Base-by-base conservation (phyloP, 176 grass and related monocot species). In the Aegilops tauschii region DNA sequence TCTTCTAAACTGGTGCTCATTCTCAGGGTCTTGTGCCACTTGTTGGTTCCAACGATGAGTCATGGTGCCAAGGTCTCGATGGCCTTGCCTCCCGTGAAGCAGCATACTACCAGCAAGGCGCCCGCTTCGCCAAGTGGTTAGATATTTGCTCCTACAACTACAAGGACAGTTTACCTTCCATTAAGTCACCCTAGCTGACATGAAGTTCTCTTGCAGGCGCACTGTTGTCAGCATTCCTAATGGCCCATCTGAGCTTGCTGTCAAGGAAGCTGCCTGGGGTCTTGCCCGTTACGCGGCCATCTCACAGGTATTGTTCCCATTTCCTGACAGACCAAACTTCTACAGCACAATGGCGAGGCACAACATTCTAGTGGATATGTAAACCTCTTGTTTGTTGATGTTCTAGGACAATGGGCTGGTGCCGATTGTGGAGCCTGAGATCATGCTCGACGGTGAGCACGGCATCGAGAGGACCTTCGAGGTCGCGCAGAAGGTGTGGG, bases 161-260 rank as follows among this genome's bases (percentile, higher is more conserved):
- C 3, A 40, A 64, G 14, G 30, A 18, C 65, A 37, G 12, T 37
- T 61, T 80, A 21, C 23, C 32, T 68, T 76, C 10, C 30, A 30
- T 73, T 27, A 21, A 64, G 21, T 65, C 88, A 34, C 45, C 28
- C 54, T 85, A 30, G 64, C 37, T 78, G 67, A 86, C 44, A 58
- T 79, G 27, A 78, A 87, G 12, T 56, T 87, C 18, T 78, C 28
- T 82, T 44, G 68, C 73, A 99, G 97, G 97, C 94, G 97, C 67
- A 99, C 97, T 79, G 97, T 99, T 28, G 83, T 99, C 79, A 99
- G 97, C 85, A 99, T 99, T 89, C 94, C 97, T 34, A 97, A 95
- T 21, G 94, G 97, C 49, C 97, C 97, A 71, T 87, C 97, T 65
- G 94, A 82, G 14, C 97, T 99, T 16, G 97, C 97, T 31, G 97